Base-by-base conservation (phyloP, 2,329 filamentous ascomycete genomes). In the Xylariaceae sp. region DNA sequence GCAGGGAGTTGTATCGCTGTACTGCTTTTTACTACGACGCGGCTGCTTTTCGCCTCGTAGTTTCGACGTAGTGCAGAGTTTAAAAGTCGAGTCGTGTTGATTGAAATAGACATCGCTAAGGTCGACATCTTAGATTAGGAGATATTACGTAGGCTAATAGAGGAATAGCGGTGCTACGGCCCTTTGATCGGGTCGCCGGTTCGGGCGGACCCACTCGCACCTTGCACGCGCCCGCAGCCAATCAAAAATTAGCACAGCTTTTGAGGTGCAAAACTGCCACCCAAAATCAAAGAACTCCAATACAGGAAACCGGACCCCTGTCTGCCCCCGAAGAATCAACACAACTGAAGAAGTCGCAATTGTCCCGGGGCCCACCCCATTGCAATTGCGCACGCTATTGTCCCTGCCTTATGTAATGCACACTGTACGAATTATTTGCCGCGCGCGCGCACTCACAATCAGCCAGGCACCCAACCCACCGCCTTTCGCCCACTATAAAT, bases 231-330 rank as follows among this genome's bases (percentile, higher is more conserved):
- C 11, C 64, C 59, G 10, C 63, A 66, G 57, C 70, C 69, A 72
- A 72, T 72, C 65, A 71, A 65, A 69, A 71, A 69, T 69, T 66
- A 62, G 62, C 53, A 51, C 7, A 49, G 30, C 37, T 61, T 58
- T 57, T 47, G 45, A 48, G 56, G 55, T 49, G 58, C 55, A 55
- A 66, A 71, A 64, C 58, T 67, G 65, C 69, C 70, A 71, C 68
- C 69, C 63, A 70, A 71, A 69, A 70, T 59, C 62, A 62, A 59
- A 62, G 61, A 55, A 64, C 52, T 64, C 67, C 67, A 66, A 60
- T 56, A 60, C 57, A 65, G 62, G 61, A 69, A 72, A 67, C 70
- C 68, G 60, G 58, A 72, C 67, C 71, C 71, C 71, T 72, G 71
- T 72, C 69, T 69, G 58, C 66, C 63, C 61, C 65, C 52, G 59